These are phyloP conservation scores for Acacia confusa DNA, from an alignment of 306 rosid genomes.

Conservation along the genomic window DNA sequence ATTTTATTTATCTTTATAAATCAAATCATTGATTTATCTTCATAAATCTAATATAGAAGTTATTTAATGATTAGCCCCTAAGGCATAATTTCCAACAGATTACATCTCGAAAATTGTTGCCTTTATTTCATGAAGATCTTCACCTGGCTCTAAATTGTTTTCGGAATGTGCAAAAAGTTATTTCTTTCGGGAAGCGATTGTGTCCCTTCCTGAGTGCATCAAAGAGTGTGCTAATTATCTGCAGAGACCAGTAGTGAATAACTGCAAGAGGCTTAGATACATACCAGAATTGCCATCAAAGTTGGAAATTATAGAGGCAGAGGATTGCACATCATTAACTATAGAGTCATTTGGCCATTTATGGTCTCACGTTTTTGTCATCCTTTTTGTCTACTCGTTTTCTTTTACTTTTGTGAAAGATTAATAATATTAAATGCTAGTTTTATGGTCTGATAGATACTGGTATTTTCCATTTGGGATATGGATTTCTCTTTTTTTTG, in stretches of 20 bases:
- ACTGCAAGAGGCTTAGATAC: background rate
- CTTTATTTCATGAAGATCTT: constrained; percentile 1
- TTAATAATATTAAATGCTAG: background rate
- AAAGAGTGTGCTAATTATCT: background rate
- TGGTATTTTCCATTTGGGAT: background rate
- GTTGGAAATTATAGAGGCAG: background rate
- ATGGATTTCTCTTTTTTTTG: background rate
- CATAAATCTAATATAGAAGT: too few relatives aligned
- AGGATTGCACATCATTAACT: background rate
- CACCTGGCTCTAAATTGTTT: background rate
- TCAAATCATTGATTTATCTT: too few relatives aligned
- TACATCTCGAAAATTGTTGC: background rate
- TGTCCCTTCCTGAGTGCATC: background rate
- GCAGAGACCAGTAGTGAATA: background rate
- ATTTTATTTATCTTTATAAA: too few relatives aligned
- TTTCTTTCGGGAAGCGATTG: background rate
- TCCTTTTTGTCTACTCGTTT: background rate
- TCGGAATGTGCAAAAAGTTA: background rate
- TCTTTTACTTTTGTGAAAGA: background rate
- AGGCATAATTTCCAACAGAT: too few relatives aligned
- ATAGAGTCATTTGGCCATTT: background rate
- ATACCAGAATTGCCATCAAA: background rate
- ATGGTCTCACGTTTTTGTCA: background rate
- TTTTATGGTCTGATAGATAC: background rate
- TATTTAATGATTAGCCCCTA: too few relatives aligned